Conservation (phyloP, 73 alveolate species). For the Blepharisma japonicum region DNA sequence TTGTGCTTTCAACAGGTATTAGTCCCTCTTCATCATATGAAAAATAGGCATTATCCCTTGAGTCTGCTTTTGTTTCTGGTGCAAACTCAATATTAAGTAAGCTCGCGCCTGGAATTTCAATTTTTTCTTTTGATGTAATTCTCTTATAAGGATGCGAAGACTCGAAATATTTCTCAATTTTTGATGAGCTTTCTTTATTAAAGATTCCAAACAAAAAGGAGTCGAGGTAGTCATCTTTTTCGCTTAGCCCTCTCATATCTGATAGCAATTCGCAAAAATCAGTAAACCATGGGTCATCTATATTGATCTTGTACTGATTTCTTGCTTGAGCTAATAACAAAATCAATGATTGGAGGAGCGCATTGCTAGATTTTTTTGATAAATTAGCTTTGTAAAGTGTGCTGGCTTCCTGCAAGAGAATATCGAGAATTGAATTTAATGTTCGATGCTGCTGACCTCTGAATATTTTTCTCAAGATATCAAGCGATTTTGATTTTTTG, state of each 20-base stretch:
- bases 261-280: not conserved
- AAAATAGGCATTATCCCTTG: not conserved
- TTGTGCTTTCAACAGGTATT: not conserved
- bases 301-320: not conserved
- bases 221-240: not conserved
- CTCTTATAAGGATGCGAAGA: slow-evolving; percentile 9
- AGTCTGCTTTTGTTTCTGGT: not conserved
- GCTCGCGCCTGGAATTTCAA: not conserved
- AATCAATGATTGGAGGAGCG: slow-evolving; percentile 8
- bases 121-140: not conserved
- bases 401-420: slow-evolving; percentile 17
- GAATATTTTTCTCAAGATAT: not conserved
- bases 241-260: slow-evolving; percentile 14
- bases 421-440: not conserved
- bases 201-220: not conserved
- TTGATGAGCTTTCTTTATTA: not conserved
- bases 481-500: not conserved
- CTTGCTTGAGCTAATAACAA: slow-evolving; percentile 8
- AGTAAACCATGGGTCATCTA: not conserved
- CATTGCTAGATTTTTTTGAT: not conserved
- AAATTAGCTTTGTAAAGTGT: not conserved
- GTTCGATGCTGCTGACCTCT: slow-evolving; percentile 22
- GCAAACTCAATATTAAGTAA: not conserved
- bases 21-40: not conserved
- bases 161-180: not conserved